These are phyloP conservation scores for Artemisia tridentata DNA, from an alignment of 129 eudicot species.

Conservation along the genomic window DNA sequence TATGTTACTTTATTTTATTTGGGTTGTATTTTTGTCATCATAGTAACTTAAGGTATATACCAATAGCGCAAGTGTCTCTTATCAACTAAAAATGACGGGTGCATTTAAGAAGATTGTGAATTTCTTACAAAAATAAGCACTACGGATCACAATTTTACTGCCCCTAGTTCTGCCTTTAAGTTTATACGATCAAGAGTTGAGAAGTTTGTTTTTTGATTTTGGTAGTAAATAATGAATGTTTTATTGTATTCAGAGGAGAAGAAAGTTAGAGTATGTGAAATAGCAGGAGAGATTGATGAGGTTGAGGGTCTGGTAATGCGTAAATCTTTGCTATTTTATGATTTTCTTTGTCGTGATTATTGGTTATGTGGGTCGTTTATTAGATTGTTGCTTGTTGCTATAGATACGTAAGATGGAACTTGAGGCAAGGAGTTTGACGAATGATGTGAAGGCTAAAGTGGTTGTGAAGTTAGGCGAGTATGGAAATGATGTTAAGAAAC, in stretches of 20 bases:
- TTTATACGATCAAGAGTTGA: not conserved
- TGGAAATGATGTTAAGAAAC: slow-evolving; percentile 50
- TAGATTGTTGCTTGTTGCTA: not conserved
- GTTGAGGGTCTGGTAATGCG: slow-evolving; percentile 62
- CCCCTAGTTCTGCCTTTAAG: not conserved
- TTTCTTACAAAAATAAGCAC: too few species aligned
- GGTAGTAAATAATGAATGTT: not conserved
- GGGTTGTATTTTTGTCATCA: too few species aligned
- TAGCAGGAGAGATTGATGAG: slow-evolving; percentile 51
- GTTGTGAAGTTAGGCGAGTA: slow-evolving; percentile 65
- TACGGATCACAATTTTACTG: not conserved
- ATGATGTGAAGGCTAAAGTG: slow-evolving; percentile 44
- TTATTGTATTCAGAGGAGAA: slow-evolving; percentile 54
- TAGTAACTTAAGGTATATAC: too few species aligned
- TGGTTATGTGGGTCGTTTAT: not conserved
- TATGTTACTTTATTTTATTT: too few species aligned
- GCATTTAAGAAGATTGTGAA: too few species aligned
- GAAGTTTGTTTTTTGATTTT: not conserved
- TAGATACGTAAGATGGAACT: slow-evolving; percentile 81
- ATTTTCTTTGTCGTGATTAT: not conserved
- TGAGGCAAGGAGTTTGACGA: slow-evolving; percentile 61
- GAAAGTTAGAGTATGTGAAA: slow-evolving; percentile 55
- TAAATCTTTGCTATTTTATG: not conserved
- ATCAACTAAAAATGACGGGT: too few species aligned
- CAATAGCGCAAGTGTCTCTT: too few species aligned